phyloP scores from a whole-genome alignment of 345 rosid genomes.

The Raphanus sativus region DNA sequence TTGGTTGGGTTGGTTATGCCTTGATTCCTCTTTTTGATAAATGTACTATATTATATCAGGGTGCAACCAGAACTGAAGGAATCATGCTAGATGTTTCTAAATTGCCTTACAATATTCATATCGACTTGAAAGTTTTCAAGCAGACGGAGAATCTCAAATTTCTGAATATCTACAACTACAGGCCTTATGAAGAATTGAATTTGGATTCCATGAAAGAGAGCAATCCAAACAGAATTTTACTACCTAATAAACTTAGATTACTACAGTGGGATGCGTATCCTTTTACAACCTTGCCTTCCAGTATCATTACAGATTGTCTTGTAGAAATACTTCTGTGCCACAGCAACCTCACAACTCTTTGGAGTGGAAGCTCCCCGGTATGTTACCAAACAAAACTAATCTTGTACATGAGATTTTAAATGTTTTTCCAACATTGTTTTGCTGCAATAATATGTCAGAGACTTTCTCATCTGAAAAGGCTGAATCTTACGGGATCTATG shows the following conservation, averaged over 20 bases:
- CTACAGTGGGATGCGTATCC: background rate
- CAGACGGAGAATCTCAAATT: background rate
- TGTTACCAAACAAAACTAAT: background rate
- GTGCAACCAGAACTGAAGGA: background rate
- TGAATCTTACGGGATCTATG: background rate
- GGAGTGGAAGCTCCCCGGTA: background rate
- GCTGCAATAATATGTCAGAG: background rate
- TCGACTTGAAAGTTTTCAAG: background rate
- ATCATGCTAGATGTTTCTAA: background rate
- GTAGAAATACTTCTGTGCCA: background rate
- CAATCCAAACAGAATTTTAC: background rate
- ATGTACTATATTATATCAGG: background rate
- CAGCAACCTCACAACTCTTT: background rate
- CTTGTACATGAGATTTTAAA: background rate
- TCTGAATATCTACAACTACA: background rate
- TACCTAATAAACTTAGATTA: background rate
- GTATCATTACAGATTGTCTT: background rate
- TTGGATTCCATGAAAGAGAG: background rate
- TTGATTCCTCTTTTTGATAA: background rate
- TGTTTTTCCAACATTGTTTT: background rate
- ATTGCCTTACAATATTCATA: background rate
- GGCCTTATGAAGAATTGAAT: background rate
- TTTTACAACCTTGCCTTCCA: background rate
- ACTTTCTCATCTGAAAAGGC: background rate
- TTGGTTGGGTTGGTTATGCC: background rate